These are phyloP conservation scores for Krasilnikovozyma curviuscula DNA, from an alignment of 768 basidiomycete genomes.

Conservation along the genomic window DNA sequence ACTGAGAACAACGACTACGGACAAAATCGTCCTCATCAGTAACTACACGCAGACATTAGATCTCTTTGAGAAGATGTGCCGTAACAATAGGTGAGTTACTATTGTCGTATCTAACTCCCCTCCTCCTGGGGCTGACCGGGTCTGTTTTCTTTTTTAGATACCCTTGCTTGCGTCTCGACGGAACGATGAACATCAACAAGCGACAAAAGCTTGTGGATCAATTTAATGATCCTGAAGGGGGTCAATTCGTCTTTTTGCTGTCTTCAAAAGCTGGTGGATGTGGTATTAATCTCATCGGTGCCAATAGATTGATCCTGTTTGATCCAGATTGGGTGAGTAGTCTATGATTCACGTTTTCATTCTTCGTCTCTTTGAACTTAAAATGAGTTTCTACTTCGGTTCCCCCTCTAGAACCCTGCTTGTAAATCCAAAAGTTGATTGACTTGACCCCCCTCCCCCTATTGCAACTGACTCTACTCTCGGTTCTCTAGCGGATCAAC, in stretches of 20 bases:
- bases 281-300: conserved; percentile 28
- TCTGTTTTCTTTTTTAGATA: conserved; percentile 43
- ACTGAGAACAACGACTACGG: conserved; percentile 57
- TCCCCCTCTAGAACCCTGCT: conserved; percentile 1
- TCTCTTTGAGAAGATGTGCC: conserved; percentile 71
- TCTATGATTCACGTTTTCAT: no score
- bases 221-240: conserved; percentile 27
- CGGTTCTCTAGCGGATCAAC: conserved; percentile 47
- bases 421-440: background rate
- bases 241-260: conserved; percentile 27
- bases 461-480: background rate
- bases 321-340: conserved; percentile 31
- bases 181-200: conserved; percentile 77
- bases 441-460: background rate
- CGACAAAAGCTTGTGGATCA: conserved; percentile 55
- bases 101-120: background rate
- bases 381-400: background rate
- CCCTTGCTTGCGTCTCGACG: conserved; percentile 77
- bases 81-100: conserved; percentile 51
- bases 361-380: background rate
- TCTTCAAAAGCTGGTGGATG: conserved; percentile 28
- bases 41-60: conserved; percentile 93
- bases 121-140: background rate
- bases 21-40: conserved; percentile 92
- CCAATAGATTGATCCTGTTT: conserved; percentile 27